Conservation (phyloP, 495 filamentous ascomycete species). For the Mytilinidion resinicola region DNA sequence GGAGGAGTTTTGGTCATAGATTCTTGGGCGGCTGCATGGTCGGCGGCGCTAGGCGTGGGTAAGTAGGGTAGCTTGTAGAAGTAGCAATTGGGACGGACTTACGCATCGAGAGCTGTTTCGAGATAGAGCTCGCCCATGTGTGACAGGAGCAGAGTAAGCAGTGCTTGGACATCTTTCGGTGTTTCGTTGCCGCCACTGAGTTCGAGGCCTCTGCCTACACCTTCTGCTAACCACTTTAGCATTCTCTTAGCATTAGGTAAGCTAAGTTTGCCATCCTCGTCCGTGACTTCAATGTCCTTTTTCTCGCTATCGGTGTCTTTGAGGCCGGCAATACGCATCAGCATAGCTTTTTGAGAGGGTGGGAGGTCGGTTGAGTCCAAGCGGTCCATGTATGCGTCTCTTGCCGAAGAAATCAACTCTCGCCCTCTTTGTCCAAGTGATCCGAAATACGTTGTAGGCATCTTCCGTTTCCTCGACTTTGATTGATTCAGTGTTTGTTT, state of each 20-base stretch:
- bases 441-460: constrained; percentile 80
- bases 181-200: constrained; percentile 79
- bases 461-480: constrained; percentile 67
- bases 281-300: constrained; percentile 77
- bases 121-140: constrained; percentile 93
- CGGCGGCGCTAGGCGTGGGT: constrained; percentile 47
- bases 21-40: constrained; percentile 69
- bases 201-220: constrained; percentile 86
- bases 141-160: constrained; percentile 75
- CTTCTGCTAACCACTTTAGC: constrained; percentile 96
- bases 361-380: constrained; percentile 82
- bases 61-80: neutral
- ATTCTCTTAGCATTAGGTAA: constrained; percentile 88
- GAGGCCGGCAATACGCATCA: constrained; percentile 75
- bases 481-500: constrained; percentile 1
- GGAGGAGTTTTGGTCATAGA: constrained; percentile 67
- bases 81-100: constrained; percentile 30
- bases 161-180: constrained; percentile 85
- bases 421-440: constrained; percentile 79
- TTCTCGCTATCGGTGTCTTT: constrained; percentile 46
- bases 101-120: constrained; percentile 85
- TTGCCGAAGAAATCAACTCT: constrained; percentile 72
- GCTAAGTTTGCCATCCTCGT: constrained; percentile 78
- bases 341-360: constrained; percentile 73
- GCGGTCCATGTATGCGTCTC: constrained; percentile 75